Evolutionary conservation across 1,139 yeast genomes (phyloP).

Genomic region (Scheffersomyces segobiensis): DNA sequence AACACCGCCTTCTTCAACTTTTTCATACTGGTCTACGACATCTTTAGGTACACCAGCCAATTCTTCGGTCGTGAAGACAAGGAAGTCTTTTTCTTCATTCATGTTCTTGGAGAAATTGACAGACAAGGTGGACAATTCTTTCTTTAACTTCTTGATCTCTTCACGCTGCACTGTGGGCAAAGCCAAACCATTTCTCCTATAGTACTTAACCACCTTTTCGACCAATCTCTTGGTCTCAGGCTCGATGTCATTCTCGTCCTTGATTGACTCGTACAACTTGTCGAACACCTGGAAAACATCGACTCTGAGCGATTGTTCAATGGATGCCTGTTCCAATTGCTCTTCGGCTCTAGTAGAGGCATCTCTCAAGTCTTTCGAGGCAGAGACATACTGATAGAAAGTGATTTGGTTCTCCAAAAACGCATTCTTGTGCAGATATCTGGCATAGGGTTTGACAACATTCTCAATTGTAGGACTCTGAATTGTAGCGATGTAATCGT

Average conservation of each 20-base stretch:
- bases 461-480: conserved; percentile 57
- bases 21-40: conserved; percentile 57
- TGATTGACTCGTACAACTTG: conserved; percentile 41
- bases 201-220: conserved; percentile 55
- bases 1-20: conserved; percentile 40
- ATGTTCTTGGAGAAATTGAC: conserved; percentile 62
- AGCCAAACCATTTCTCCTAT: conserved; percentile 67
- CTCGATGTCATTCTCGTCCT: conserved; percentile 35
- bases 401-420: conserved; percentile 50
- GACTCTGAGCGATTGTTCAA: conserved; percentile 65
- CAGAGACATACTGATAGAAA: conserved; percentile 71
- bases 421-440: conserved; percentile 47
- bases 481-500: conserved; percentile 54
- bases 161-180: conserved; percentile 56
- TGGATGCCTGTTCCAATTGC: conserved; percentile 51
- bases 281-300: conserved; percentile 66
- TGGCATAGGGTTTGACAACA: conserved; percentile 53
- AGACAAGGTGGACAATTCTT: conserved; percentile 57
- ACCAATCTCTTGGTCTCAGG: conserved; percentile 59
- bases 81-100: conserved; percentile 68
- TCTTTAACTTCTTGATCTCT: conserved; percentile 56
- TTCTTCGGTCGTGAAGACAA: conserved; percentile 62
- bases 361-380: conserved; percentile 62
- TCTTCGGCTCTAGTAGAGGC: conserved; percentile 68
- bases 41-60: conserved; percentile 73